Base-by-base conservation (phyloP, 257 asterid species). In the Petunia axillaris region DNA sequence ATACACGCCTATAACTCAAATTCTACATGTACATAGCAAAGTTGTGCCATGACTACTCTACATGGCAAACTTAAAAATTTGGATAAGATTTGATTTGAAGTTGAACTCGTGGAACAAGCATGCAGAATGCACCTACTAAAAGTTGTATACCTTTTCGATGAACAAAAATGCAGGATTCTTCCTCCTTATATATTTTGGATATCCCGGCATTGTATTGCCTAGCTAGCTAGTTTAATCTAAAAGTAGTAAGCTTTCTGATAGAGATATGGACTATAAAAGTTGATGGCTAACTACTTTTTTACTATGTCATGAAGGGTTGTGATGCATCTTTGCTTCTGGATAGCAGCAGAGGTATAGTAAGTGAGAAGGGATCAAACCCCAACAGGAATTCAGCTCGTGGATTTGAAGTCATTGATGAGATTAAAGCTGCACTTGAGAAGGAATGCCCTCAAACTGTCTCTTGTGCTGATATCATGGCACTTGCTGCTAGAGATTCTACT, bases 281-380 rank as follows among this genome's bases (percentile, higher is more conserved):
- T 43, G 76, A 67, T 4, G 6, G 11, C 75, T 43, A 8, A 67
- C 5, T 9, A 5, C 44, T 70, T 16, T 76, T 41, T 11, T 4
- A 76, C 53, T 41, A n/a, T 16, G 48, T 38, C 37, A 4, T 87
- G 88, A 76, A 94, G 98, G 98, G 98, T 6, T 95, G 98, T 50
- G 98, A 95, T 81, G 98, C 97, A 8, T 95, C 98, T 9, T 62
- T 95, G 78, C 97, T 95, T 8, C 84, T 95, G 80, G 98, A 95
- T 87, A 89, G 84, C 87, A 65, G 84, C 0, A 87, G 91, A 10
- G 80, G 84, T 83, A 60, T 95, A 76, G 59, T 64, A 63, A 93
- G 91, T 5, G 98, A 95, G 83, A 95, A 95, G 78, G 8, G 83
- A 43, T 91, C 98, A 15, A 83, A 80, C 65, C 98, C 98, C 5